phyloP scores from a whole-genome alignment of 495 filamentous ascomycete species.

The Mytilinidion resinicola region DNA sequence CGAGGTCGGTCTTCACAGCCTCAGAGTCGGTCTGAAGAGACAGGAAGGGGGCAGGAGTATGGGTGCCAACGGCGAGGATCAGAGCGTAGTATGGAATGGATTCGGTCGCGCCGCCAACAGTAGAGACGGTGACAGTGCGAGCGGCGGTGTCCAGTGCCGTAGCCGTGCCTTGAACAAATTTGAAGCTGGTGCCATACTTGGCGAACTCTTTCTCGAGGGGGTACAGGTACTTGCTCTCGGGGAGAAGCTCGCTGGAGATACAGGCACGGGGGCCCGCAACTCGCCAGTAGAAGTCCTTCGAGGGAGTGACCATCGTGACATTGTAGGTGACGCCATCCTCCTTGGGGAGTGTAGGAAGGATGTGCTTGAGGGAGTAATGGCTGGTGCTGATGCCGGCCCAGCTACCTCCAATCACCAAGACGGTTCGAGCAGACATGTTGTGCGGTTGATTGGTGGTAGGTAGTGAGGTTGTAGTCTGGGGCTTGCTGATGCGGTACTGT shows the following conservation, averaged over 20 bases:
- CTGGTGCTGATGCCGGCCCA: constrained; percentile 53
- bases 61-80: constrained; percentile 24
- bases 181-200: constrained; percentile 46
- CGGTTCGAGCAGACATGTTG: constrained; percentile 21
- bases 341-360: constrained; percentile 33
- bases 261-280: constrained; percentile 45
- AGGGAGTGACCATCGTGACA: constrained; percentile 53
- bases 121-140: constrained; percentile 25
- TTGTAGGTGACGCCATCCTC: constrained; percentile 35
- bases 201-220: constrained; percentile 48
- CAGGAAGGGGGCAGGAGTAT: constrained; percentile 17
- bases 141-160: constrained; percentile 41
- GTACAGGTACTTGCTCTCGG: constrained; percentile 41
- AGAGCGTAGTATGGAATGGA: constrained; percentile 20
- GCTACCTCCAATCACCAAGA: constrained; percentile 62
- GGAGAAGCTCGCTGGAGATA: constrained; percentile 40
- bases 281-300: constrained; percentile 47
- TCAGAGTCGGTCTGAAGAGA: constrained; percentile 41
- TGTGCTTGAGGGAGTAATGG: constrained; percentile 53
- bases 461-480: background rate
- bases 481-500: background rate
- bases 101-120: constrained; percentile 5
- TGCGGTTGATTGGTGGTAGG: background rate
- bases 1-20: constrained; percentile 27
- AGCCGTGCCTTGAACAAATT: constrained; percentile 51